Conservation (phyloP, 805 yeast species). For the Komagataella pseudopastoris region DNA sequence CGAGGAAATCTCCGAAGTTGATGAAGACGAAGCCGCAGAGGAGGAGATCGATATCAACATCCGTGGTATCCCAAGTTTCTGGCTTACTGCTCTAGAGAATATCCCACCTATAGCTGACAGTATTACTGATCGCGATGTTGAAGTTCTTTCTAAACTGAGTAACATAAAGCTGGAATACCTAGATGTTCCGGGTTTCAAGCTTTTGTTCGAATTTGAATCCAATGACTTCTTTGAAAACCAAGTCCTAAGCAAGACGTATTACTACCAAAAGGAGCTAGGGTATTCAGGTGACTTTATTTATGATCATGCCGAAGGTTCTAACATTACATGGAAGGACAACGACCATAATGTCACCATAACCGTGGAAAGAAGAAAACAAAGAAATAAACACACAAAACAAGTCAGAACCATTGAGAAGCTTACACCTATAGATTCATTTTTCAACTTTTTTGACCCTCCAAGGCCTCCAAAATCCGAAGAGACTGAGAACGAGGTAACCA, state of each 20-base stretch:
- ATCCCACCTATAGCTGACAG: constrained; percentile 69
- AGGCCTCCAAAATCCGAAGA: constrained; percentile 37
- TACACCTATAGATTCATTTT: constrained; percentile 90
- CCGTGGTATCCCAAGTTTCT: constrained; percentile 84
- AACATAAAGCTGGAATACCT: constrained; percentile 74
- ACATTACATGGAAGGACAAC: constrained; percentile 71
- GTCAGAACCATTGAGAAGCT: constrained; percentile 91
- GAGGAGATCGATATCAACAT: constrained; percentile 19
- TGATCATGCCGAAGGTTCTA: constrained; percentile 90
- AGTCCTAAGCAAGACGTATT: constrained; percentile 72
- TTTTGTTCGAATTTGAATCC: constrained; percentile 65
- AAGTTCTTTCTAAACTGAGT: constrained; percentile 52
- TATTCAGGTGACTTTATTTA: constrained; percentile 93
- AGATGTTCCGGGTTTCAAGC: constrained; percentile 76
- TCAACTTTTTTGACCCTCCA: constrained; percentile 94
- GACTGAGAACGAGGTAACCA: constrained; percentile 32
- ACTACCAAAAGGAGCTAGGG: constrained; percentile 87
- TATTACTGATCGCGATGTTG: constrained; percentile 82
- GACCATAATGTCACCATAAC: constrained; percentile 74
- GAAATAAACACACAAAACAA: constrained; percentile 93
- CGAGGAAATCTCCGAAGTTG: constrained; percentile 26
- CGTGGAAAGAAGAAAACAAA: constrained; percentile 91
- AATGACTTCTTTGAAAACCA: constrained; percentile 71
- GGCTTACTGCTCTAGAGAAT: constrained; percentile 93
- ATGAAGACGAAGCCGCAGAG: constrained; percentile 19